Percentiles rank a stretch among this genome's conserved stretches.
Evolutionary conservation across 164 flowering plant genomes (phyloP).

Genomic region (Liriodendron chinense): DNA sequence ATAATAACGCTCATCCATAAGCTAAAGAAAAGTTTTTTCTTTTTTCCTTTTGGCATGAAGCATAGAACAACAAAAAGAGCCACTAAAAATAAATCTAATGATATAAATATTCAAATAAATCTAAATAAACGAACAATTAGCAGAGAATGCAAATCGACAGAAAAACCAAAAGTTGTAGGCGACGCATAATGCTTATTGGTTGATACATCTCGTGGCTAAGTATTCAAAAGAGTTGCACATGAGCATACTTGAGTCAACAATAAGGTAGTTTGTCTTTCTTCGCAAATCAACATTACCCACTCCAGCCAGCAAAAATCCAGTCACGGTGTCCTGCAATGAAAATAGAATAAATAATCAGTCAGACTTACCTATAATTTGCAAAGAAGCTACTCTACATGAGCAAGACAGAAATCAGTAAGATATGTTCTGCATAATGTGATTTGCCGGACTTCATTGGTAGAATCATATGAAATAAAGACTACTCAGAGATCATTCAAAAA

Average conservation of each 20-base stretch:
- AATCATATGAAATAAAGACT: too few relatives aligned
- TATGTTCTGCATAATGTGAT: too few relatives aligned
- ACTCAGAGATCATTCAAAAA: too few relatives aligned
- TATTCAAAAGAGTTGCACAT: neutral
- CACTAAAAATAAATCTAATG: neutral
- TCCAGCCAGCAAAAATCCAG: constrained; percentile 94
- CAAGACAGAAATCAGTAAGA: too few relatives aligned
- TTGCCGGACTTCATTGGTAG: too few relatives aligned
- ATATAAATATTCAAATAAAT: neutral
- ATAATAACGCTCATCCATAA: too few relatives aligned
- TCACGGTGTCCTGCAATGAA: constrained; percentile 66
- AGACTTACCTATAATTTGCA: neutral
- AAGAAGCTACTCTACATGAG: too few relatives aligned
- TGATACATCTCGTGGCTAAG: neutral
- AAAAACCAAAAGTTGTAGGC: neutral
- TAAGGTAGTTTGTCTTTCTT: constrained; percentile 93
- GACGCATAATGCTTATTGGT: neutral
- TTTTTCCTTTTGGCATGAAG: too few relatives aligned
- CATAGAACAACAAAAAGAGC: too few relatives aligned
- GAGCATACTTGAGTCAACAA: constrained; percentile 88
- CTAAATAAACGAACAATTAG: neutral
- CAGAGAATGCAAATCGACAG: neutral
- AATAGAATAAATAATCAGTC: neutral
- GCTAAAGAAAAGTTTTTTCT: too few relatives aligned
- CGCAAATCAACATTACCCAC: constrained; percentile 94